phyloP scores from a whole-genome alignment of 2,329 filamentous ascomycete species.

The Phialophora tarda region DNA sequence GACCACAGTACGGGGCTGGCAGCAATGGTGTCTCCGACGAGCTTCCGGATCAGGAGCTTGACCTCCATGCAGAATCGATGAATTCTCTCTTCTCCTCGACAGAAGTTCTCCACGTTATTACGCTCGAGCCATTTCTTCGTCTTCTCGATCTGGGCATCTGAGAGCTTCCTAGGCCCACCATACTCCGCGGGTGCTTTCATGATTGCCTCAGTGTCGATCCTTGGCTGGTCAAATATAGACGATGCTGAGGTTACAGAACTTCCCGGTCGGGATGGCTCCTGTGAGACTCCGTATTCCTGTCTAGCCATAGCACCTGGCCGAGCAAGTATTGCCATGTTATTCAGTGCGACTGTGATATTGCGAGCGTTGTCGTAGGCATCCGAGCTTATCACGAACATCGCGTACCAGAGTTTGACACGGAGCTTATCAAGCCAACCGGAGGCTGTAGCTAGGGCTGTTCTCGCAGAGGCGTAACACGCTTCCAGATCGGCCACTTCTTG shows the following conservation, averaged over 20 bases:
- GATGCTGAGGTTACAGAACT: conserved; percentile 56
- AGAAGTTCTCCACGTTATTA: conserved; percentile 87
- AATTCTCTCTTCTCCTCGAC: conserved; percentile 90
- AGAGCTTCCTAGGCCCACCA: conserved; percentile 90
- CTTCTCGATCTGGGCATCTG: conserved; percentile 90
- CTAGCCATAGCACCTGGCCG: conserved; percentile 40
- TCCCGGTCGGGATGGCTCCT: conserved; percentile 47
- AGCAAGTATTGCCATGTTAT: conserved; percentile 76
- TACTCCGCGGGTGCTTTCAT: conserved; percentile 82
- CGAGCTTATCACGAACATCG: conserved; percentile 89
- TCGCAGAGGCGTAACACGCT: conserved; percentile 19
- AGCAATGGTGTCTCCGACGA: conserved; percentile 81
- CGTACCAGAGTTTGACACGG: conserved; percentile 98
- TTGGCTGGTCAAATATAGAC: conserved; percentile 75
- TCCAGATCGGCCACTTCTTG: conserved; percentile 31
- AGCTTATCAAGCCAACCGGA: conserved; percentile 74
- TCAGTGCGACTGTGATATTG: conserved; percentile 83
- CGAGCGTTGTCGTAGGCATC: conserved; percentile 84
- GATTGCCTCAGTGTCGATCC: conserved; percentile 84
- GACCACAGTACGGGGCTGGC: conserved; percentile 91
- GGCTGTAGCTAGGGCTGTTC: conserved; percentile 56
- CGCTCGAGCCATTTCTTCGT: conserved; percentile 82
- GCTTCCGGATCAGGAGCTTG: conserved; percentile 80
- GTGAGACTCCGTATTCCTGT: conserved; percentile 1
- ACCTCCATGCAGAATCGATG: conserved; percentile 93